These are phyloP conservation scores for Naganishia vaughanmartiniae DNA, from an alignment of 768 basidiomycete species.

Conservation along the genomic window DNA sequence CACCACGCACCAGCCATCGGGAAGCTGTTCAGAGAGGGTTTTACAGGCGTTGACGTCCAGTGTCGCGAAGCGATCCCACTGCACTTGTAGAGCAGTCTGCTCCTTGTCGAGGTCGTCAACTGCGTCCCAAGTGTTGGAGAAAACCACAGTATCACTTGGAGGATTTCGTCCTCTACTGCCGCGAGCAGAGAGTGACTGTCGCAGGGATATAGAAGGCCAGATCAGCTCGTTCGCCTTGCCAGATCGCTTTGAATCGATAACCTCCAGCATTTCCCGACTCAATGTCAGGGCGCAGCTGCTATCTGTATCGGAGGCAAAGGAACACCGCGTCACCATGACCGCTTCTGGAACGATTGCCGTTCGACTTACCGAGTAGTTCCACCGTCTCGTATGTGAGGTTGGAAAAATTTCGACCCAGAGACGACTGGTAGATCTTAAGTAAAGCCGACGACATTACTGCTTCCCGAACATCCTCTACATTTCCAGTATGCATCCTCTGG, in stretches of 20 bases:
- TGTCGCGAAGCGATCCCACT: conserved; percentile 8
- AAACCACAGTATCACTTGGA: background rate
- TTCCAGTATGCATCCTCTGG: conserved; percentile 61
- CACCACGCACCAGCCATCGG: conserved; percentile 71
- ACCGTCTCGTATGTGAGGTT: conserved; percentile 62
- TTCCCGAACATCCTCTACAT: conserved; percentile 70
- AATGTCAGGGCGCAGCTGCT: conserved; percentile 72
- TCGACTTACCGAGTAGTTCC: conserved; percentile 60
- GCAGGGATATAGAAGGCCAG: conserved; percentile 60
- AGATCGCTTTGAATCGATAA: conserved; percentile 41
- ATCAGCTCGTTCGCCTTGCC: conserved; percentile 62
- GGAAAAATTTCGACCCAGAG: conserved; percentile 64
- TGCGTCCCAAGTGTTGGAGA: background rate
- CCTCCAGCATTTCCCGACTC: conserved; percentile 79
- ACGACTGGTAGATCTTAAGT: conserved; percentile 73
- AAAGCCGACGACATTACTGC: conserved; percentile 68
- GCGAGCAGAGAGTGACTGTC: no score
- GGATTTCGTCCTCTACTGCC: background rate
- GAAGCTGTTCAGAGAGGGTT: conserved; percentile 42
- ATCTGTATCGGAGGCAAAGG: conserved; percentile 57
- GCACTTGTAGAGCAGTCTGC: background rate
- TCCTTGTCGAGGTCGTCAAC: background rate
- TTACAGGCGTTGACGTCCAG: conserved; percentile 53
- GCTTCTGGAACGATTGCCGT: conserved; percentile 30
- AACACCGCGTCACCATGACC: background rate